Evolutionary conservation across 2,329 filamentous ascomycete species (phyloP).

Genomic region (Zasmidium cellare): DNA sequence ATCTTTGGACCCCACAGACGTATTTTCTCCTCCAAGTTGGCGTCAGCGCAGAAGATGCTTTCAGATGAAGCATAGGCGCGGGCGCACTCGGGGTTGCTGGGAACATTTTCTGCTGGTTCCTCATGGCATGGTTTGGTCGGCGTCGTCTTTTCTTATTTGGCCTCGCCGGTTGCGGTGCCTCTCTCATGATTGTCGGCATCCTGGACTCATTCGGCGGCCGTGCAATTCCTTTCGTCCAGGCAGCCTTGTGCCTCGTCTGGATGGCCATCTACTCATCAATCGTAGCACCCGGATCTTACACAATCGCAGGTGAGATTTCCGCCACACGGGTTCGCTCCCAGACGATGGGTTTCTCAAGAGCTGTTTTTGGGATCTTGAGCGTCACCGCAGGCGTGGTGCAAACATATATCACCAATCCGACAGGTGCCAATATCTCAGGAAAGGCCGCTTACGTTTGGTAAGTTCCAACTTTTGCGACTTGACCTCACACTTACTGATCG

Average conservation of each 20-base stretch:
- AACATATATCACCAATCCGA: conserved; percentile 38
- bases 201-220: conserved; percentile 4
- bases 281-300: conserved; percentile 32
- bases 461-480: conserved; percentile 38
- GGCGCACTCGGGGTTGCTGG: conserved; percentile 30
- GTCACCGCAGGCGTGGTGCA: conserved; percentile 35
- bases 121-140: conserved; percentile 40
- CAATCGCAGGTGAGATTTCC: conserved; percentile 30
- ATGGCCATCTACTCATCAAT: conserved; percentile 27
- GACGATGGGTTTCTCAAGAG: conserved; percentile 31
- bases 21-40: conserved; percentile 45
- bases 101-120: conserved; percentile 32
- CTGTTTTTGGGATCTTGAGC: conserved; percentile 27
- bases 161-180: conserved; percentile 14
- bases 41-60: conserved; percentile 34
- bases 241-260: background rate
- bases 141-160: conserved; percentile 41
- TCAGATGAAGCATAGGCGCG: conserved; percentile 38
- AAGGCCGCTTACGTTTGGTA: background rate
- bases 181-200: conserved; percentile 28
- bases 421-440: background rate
- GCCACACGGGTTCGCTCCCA: conserved; percentile 31
- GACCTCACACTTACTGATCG: conserved; percentile 38
- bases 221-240: background rate
- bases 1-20: conserved; percentile 9